Evolutionary conservation across 2,329 filamentous ascomycete genomes (phyloP), one percentile per base, ranked within the genome.

Genomic region (Allantophomopsis lycopodina): DNA sequence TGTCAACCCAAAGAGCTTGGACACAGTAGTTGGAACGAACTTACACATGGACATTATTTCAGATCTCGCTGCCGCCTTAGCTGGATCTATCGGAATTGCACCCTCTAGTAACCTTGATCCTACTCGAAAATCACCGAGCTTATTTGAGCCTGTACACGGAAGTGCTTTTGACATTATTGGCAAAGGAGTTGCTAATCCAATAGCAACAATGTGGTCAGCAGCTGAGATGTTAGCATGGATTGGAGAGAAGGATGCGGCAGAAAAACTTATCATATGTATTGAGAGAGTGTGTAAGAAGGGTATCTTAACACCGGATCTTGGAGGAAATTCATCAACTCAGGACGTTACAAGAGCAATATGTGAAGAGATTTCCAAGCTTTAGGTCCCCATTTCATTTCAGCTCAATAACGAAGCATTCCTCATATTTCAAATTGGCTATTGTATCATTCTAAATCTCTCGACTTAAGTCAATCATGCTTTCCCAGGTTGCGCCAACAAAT

Each of bases 41-140:
- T 51, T 77, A 45, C 62, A 65, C 42, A 75, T 74, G 13, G 77
- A 82, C 42, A 80, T 82, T 36, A 66, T 83, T 4, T 79, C 76
- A 1, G 79, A 83, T 49, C 62, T 83, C 14, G 79, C 78, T 4
- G 78, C 79, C 8, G 75, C 76, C 1, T 60, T 83, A 12, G 77
- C 78, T 2, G 79, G 79, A 0, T 78, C 72, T 3, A 82, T 83
- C 42, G 78, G 79, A 10, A 80, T 83, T 40, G 79, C 79, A 3
- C 77, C 78, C 2, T 80, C 76, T 0, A 73, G 67, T 34, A 82
- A 80, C 47, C 61, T 83, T 1, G 76, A 83, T 46, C 77, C 78
- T 0, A 61, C 56, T 1, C 52, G 69, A 52, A 21, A 68, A 56
- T 48, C 70, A 57, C 44, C 72, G 47, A 68, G 63, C 42, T 70